phyloP scores from a whole-genome alignment of 169 alveolate genomes.

The Cyclospora cayetanensis region DNA sequence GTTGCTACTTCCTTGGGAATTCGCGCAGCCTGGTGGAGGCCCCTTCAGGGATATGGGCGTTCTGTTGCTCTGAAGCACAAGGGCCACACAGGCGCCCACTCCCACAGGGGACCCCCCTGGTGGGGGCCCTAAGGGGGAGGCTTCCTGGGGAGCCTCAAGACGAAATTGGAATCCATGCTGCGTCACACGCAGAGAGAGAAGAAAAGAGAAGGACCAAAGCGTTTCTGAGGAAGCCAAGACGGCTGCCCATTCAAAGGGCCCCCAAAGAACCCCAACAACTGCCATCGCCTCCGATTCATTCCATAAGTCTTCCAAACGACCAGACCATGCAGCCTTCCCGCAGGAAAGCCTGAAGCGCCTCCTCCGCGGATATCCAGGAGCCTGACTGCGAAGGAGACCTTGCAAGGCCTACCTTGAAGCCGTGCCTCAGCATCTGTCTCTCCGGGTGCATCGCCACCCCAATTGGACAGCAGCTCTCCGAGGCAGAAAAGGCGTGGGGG shows the following conservation, averaged over 20 bases:
- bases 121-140: constrained; percentile 24
- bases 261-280: too few relatives aligned
- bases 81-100: constrained; percentile 18
- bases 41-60: neutral
- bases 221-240: too few relatives aligned
- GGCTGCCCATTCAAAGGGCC: too few relatives aligned
- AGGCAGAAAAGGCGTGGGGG: neutral
- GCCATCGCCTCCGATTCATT: too few relatives aligned
- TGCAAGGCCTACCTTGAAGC: constrained; percentile 35
- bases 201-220: neutral
- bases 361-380: too few relatives aligned
- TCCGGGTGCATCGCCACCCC: constrained; percentile 55
- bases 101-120: neutral
- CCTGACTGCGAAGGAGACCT: neutral
- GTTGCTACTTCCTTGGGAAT: neutral
- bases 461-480: constrained; percentile 7
- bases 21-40: neutral
- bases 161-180: constrained; percentile 36
- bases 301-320: too few relatives aligned
- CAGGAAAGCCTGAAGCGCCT: too few relatives aligned
- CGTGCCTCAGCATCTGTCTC: constrained; percentile 44
- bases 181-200: neutral
- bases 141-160: neutral
- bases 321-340: too few relatives aligned
- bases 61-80: constrained; percentile 24